Base-by-base conservation (phyloP, 495 filamentous ascomycete species). In the Neurospora sp. region DNA sequence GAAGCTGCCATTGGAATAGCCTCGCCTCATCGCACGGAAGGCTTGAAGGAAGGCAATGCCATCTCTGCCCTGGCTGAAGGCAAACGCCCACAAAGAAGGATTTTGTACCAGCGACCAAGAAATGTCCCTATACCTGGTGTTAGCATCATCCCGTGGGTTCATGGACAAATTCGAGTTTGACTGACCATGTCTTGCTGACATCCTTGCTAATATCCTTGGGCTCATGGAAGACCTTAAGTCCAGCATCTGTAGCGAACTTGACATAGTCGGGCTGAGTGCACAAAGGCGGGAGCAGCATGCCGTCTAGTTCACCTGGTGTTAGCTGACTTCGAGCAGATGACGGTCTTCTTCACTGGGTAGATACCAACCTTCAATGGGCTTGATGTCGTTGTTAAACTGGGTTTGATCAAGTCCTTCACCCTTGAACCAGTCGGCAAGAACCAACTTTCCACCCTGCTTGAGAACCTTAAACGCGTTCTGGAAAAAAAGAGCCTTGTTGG, bases 401-500 rank as follows among this genome's bases (percentile, higher is more conserved):
- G 78, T 76, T 42, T 81, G 74, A 0, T 78, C 79, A 75, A 87
- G 76, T 3, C 61, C 79, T 72, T 85, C 86, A 37, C 77, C 80
- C 80, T 84, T 86, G 75, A 85, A 88, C 85, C 86, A 89, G 75
- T 89, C 87, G 39, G 87, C 87, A 71, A 88, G 76, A 22, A 86
- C 86, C 69, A 89, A 68, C 73, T 83, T 87, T 14, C 85, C 83
- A 3, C 82, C 81, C 0, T 59, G 22, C 22, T 76, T 80, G 47
- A 88, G 78, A 74, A 89, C 73, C 44, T 71, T 73, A 27, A 74
- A 74, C 8, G 83, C 83, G 70, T 88, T 88, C 6, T 70, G 73
- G 74, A 88, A 89, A 77, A 88, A 88, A 3, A 88, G 80, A 53
- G 81, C 81, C 77, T 88, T 89, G 39, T 87, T 80, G 0, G 87